Base-by-base conservation (phyloP, 306 rosid species). In the Gastrolobium bilobum region DNA sequence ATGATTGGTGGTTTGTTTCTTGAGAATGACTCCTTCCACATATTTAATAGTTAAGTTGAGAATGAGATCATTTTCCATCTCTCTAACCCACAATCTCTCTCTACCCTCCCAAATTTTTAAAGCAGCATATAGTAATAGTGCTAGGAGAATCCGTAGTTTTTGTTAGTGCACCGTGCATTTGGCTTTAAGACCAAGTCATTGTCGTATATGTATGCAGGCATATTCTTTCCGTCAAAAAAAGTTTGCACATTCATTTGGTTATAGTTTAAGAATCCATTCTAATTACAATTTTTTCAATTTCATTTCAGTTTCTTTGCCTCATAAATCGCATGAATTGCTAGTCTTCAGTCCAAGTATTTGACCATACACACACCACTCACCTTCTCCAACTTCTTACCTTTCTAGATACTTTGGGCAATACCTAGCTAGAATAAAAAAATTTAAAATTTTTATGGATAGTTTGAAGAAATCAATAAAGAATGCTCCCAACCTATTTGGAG, bases 321-420 rank as follows among this genome's bases (percentile, higher is more conserved):
- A 38, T 50, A 75, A 48, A 59, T 14, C 2, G 15, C 69, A 43
- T 5, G 39, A 46, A 75, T 9, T 47, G 13, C 3, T 2, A 52
- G 65, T 64, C 73, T 65, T n/a, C 39, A 6, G 75, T 54, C 81
- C 68, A 77, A 66, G 38, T 33, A 54, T 77, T 52, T 77, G 81
- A 77, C 68, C 59, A 31, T 51, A 52, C n/a, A 66, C 5, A 50
- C 4, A 43, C 7, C 5, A 1, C 52, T 30, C 1, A 51, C 11
- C 56, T 39, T 66, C 33, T 77, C 59, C 57, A 42, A 67, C 59
- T 52, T 52, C 57, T 56, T 40, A 54, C 48, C 68, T 67, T 34
- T 77, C 75, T 54, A 77, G 75, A 77, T 77, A 43, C n/a, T 14
- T 31, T 39, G 34, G 3, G 42, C 11, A 50, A 76, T 30, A 29